phyloP scores from a whole-genome alignment of 371 early-diverging fungal species.

The Coemansia sp. region DNA sequence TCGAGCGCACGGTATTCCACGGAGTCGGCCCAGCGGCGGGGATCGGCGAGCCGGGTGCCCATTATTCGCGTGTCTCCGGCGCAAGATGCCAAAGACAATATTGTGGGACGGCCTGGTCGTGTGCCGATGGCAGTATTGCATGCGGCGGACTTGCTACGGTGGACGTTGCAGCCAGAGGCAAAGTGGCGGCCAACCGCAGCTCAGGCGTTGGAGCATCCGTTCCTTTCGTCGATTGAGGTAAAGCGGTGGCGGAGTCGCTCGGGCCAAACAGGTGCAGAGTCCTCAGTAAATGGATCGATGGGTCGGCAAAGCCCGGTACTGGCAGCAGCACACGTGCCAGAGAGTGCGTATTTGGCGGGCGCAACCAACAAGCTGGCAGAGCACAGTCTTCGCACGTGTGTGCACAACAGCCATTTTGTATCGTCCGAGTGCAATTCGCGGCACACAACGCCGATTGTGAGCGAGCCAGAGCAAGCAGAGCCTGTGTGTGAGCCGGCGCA shows the following conservation, averaged over 20 bases:
- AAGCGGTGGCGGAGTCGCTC: constrained; percentile 12
- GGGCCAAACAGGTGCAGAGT: neutral
- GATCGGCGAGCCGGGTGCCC: constrained; percentile 7
- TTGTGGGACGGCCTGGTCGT: constrained; percentile 21
- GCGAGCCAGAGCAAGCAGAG: too few species aligned
- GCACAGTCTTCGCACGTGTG: neutral
- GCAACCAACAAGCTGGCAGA: neutral
- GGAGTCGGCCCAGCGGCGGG: neutral
- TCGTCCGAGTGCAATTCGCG: constrained; percentile 20
- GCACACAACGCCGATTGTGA: constrained; percentile 1
- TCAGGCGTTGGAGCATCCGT: constrained; percentile 47
- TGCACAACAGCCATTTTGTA: constrained; percentile 7
- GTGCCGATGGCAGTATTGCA: constrained; percentile 46
- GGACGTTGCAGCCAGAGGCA: constrained; percentile 38
- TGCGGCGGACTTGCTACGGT: constrained; percentile 48
- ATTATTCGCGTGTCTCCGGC: neutral
- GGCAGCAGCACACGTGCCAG: neutral
- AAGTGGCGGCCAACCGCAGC: constrained; percentile 47
- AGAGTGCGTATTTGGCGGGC: neutral
- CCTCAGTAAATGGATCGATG: neutral
- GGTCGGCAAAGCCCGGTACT: constrained; percentile 5
- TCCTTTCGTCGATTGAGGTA: constrained; percentile 29
- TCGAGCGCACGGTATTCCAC: constrained; percentile 21
- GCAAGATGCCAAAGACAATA: neutral
- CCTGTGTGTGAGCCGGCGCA: neutral